phyloP scores from a whole-genome alignment of 2,329 filamentous ascomycete genomes.

The Fusarium nurragi region DNA sequence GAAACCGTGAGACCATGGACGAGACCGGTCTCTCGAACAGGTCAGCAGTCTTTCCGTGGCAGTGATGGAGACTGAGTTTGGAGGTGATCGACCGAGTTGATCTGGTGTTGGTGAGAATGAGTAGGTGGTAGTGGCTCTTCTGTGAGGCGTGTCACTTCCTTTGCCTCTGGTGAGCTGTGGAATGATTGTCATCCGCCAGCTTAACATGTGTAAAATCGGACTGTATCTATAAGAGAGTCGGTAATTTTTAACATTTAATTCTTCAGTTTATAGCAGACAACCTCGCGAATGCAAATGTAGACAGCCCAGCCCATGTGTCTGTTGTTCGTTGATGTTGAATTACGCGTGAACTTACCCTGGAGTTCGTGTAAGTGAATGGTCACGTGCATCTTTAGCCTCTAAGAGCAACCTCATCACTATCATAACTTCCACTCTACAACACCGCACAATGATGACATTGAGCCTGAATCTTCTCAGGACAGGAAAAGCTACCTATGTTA shows the following conservation, averaged over 20 bases:
- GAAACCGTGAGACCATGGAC: slow-evolving; percentile 1
- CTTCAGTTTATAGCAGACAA: no score
- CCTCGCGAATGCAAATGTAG: not conserved
- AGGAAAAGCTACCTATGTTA: not conserved
- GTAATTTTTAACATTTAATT: no score
- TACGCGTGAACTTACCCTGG: not conserved
- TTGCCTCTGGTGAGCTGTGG: not conserved
- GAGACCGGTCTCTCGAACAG: not conserved
- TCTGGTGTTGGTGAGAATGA: not conserved
- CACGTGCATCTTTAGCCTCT: slow-evolving; percentile 11
- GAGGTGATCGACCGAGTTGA: not conserved
- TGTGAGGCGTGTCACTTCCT: slow-evolving; percentile 19
- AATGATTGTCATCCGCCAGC: not conserved
- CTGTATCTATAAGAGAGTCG: not conserved
- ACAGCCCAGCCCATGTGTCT: not conserved
- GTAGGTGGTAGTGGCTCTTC: not conserved
- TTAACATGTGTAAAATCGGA: not conserved
- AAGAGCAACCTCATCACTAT: slow-evolving; percentile 3
- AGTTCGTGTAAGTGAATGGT: slow-evolving; percentile 2
- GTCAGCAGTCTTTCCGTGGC: not conserved
- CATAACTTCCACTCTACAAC: not conserved
- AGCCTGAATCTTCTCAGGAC: not conserved
- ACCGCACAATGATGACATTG: not conserved
- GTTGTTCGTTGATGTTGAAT: not conserved
- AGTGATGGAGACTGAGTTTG: not conserved